These are phyloP conservation scores for Cylindrotheca closterium DNA, from an alignment of 108 stramenopile genomes.

Conservation along the genomic window DNA sequence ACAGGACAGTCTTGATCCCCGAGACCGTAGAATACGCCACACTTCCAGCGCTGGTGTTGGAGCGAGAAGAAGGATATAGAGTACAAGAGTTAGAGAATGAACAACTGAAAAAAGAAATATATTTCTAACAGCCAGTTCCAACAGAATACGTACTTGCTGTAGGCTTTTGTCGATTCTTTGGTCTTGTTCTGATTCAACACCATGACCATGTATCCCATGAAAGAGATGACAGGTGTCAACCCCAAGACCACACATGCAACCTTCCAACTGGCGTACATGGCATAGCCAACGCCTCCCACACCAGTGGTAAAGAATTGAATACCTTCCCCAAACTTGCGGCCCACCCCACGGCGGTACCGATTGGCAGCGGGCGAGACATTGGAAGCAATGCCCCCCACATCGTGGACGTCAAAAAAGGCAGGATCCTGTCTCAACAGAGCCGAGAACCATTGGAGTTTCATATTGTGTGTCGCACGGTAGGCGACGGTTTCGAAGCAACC, in stretches of 20 bases:
- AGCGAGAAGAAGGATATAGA: slow-evolving; percentile 26
- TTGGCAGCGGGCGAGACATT: slow-evolving; percentile 16
- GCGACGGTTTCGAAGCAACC: slow-evolving; percentile 47
- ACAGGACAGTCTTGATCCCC: slow-evolving; percentile 54
- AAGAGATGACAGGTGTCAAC: slow-evolving; percentile 34
- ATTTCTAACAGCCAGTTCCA: neutral
- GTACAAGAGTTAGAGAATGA: neutral
- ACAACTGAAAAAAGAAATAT: neutral
- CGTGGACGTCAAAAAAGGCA: slow-evolving; percentile 62
- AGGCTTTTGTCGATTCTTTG: neutral
- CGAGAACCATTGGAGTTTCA: slow-evolving; percentile 51
- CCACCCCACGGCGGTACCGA: slow-evolving; percentile 51
- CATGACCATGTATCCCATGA: slow-evolving; percentile 23
- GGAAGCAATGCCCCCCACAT: slow-evolving; percentile 41
- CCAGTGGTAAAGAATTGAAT: slow-evolving; percentile 64
- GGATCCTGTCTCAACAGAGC: slow-evolving; percentile 67
- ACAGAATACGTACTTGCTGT: neutral
- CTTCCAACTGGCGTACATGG: slow-evolving; percentile 54
- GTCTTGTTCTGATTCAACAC: slow-evolving; percentile 2
- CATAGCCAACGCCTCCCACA: slow-evolving; percentile 59
- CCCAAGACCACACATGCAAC: slow-evolving; percentile 31
- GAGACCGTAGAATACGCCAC: slow-evolving; percentile 57
- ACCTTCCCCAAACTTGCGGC: slow-evolving; percentile 70
- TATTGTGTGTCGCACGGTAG: slow-evolving; percentile 1
- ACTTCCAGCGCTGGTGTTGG: slow-evolving; percentile 49